phyloP scores from a whole-genome alignment of 768 basidiomycete genomes.

The Rhodotorula diobovata region DNA sequence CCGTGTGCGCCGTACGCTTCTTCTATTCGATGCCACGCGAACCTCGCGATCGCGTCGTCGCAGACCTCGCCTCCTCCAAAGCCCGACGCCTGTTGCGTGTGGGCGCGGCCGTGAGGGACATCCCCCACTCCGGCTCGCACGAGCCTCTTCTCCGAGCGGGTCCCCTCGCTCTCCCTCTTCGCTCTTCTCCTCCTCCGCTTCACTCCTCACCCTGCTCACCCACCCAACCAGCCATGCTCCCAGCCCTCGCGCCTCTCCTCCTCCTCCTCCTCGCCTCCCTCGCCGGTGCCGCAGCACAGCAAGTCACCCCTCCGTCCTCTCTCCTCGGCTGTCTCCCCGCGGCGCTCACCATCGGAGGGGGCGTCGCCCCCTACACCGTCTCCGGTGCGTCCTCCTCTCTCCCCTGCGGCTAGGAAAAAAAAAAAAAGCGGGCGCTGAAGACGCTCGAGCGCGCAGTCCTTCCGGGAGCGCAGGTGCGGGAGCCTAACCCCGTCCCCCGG shows the following conservation, averaged over 20 bases:
- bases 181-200: background rate
- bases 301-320: conserved; percentile 3
- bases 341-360: conserved; percentile 8
- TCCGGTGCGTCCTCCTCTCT: background rate
- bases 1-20: too few relatives aligned
- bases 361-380: conserved; percentile 1
- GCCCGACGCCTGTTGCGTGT: too few relatives aligned
- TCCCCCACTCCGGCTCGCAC: background rate
- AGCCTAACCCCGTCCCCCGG: background rate
- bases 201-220: background rate
- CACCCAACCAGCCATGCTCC: background rate
- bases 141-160: background rate
- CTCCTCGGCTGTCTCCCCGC: conserved; percentile 5
- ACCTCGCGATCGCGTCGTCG: too few relatives aligned
- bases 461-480: conserved; percentile 4
- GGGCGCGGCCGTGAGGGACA: background rate
- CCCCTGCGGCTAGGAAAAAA: background rate
- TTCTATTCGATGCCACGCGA: too few relatives aligned
- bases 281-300: background rate
- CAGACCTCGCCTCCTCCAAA: too few relatives aligned
- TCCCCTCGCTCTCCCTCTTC: background rate
- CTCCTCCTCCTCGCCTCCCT: background rate
- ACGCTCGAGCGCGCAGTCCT: conserved; percentile 1
- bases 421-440: background rate
- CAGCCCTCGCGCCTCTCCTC: background rate